These are phyloP conservation scores for Coemansia nantahalensis DNA, from an alignment of 192 early-diverging fungal genomes.

Conservation along the genomic window DNA sequence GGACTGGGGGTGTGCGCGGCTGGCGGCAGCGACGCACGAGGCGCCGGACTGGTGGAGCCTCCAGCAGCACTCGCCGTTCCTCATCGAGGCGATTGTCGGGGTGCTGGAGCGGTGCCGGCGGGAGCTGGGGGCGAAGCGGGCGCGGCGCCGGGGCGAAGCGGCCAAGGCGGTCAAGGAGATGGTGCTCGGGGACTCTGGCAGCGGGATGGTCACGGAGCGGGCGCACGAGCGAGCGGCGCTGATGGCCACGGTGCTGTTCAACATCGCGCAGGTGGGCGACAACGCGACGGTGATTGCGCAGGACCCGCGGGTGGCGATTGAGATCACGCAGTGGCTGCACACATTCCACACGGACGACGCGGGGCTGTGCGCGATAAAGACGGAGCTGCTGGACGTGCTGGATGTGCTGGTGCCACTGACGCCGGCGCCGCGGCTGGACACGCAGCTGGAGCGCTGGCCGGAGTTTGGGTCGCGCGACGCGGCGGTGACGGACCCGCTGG, in stretches of 20 bases:
- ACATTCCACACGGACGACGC: constrained; percentile 2
- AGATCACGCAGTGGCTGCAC: constrained; percentile 43
- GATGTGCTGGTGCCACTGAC: constrained; percentile 39
- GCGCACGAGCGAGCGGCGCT: constrained; percentile 27
- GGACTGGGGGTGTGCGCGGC: constrained; percentile 47
- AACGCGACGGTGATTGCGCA: constrained; percentile 40
- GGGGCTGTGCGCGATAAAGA: constrained; percentile 8
- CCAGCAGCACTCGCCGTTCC: constrained; percentile 34
- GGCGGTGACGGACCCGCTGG: constrained; percentile 24
- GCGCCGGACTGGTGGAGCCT: constrained; percentile 33
- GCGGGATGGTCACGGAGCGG: constrained; percentile 9
- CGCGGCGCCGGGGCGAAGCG: neutral
- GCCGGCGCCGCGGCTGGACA: constrained; percentile 23
- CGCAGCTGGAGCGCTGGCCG: constrained; percentile 1
- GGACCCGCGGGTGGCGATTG: constrained; percentile 35
- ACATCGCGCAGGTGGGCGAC: constrained; percentile 44
- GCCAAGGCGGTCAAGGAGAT: neutral
- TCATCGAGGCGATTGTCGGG: constrained; percentile 40
- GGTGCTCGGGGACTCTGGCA: constrained; percentile 21
- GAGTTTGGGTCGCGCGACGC: constrained; percentile 21
- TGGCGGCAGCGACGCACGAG: constrained; percentile 33
- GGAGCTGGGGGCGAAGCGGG: constrained; percentile 9
- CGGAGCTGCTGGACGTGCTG: constrained; percentile 37
- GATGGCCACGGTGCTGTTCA: constrained; percentile 38
- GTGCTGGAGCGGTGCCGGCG: constrained; percentile 33